Evolutionary conservation across 225 moss, liverwort and hornwort genomes (phyloP), one percentile per base, ranked within the genome.

Genomic region (Asterella californica): DNA sequence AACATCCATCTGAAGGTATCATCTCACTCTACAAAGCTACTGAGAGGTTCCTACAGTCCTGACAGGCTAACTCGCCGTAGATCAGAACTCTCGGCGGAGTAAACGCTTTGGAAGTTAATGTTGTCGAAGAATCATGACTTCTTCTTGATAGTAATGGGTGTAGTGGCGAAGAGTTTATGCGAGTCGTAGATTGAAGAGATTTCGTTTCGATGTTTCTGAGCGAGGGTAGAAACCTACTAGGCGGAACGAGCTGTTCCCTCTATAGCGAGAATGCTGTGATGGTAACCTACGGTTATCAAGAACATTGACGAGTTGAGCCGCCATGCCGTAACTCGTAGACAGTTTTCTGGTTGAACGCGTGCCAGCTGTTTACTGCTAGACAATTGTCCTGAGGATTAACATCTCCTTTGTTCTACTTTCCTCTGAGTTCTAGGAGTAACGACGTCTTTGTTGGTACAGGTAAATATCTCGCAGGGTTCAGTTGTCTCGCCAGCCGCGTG

Each of bases 1-100:
- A 96, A 86, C 96, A 96, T 85, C 96, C 96, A 37, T 96, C 96
- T 72, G 96, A 96, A 94, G 95, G 95, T 95, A 81, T 11, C n/a
- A 25, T 61, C 61, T 61, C 61, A 25, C 22, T 61, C n/a, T 61
- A 6, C 11, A 27, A 19, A 0, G 8, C 61, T 27, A 1, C 70
- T 22, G 9, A 55, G 54, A 22, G 62, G 53, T 29, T 15, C 36
- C 37, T 34, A 2, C 47, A 33, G 70, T 2, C 10, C 18, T 17
- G 70, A 70, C 70, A 18, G 29, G 70, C 12, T 5, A 38, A 47
- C 9, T 19, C 37, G 9, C 14, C 5, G 70, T 47, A 1, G 22
- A 18, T 25, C 10, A 71, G 30, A 7, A 18, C 70, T 33, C 0
- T 47, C 9, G 25, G 0, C 27, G 6, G 21, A 12, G 6, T 15